Evolutionary conservation across 768 basidiomycete genomes (phyloP), one percentile per base, ranked within the genome.

Genomic region (Boletus barrowsii): DNA sequence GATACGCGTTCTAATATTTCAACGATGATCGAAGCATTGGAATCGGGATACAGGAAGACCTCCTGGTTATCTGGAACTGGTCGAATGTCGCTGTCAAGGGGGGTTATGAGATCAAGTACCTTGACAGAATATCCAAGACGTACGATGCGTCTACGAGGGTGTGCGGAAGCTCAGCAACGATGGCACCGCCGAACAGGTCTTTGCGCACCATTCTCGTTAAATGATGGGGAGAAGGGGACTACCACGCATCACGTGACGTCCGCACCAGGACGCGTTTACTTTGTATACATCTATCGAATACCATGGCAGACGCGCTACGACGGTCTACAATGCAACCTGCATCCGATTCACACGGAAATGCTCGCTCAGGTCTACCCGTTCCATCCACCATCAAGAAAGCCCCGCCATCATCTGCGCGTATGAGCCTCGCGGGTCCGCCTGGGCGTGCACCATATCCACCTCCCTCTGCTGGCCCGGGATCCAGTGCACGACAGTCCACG

Each of bases 11-110:
- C 71, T 13, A 98, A 74, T 22, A 97, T 81, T 66, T 99, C 97
- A 26, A 97, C 72, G 47, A 98, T 80, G 57, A 95, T 79, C 64
- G 88, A 93, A 60, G 84, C 75, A 46, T 78, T 78, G 6, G 84
- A 88, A 45, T 82, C 71, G 7, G 81, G 80, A 51, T 85, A 86
- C 52, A 97, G 68, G 72, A 93, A 88, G 40, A 97, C 96, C 67
- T 98, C 97, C 70, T 99, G 96, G 5, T 84, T 93, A 67, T 98
- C 89, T 14, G 97, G 95, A 13, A 99, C 77, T 72, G 98, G 90
- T 50, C 96, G 91, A 7, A 86, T 54, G 47, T 78, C 73, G 55
- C 86, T 87, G 64, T 49, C 33, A 37, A 37, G 9, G 20, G 20
- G n/a, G 20, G 39, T 58, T 36, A 49, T 5, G 20, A 36, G 17